A percentile compares a stretch with the other conserved stretches of the same genome.
These are phyloP conservation scores for Hypoxylon rubiginosum DNA, from an alignment of 2,329 filamentous ascomycete genomes.

Conservation along the genomic window DNA sequence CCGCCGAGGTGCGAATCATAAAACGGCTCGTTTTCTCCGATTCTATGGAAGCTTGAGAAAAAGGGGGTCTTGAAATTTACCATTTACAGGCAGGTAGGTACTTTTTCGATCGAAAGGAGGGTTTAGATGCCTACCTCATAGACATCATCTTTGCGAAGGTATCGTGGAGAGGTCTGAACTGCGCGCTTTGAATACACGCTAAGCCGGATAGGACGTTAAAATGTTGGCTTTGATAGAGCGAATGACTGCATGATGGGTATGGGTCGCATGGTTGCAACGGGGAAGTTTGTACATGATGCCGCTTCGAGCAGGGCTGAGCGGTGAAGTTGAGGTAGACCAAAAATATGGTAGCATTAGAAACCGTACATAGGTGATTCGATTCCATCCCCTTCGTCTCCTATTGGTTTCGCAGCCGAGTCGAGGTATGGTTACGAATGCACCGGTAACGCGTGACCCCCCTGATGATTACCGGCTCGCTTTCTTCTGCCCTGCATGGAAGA, in stretches of 20 bases:
- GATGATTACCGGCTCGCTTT: slow-evolving; percentile 5
- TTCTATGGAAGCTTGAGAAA: slow-evolving; percentile 34
- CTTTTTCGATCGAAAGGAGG: neutral
- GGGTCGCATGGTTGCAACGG: slow-evolving; percentile 2
- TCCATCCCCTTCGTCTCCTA: slow-evolving; percentile 21
- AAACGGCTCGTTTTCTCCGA: slow-evolving; percentile 46
- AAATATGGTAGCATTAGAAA: slow-evolving; percentile 19
- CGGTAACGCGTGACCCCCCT: slow-evolving; percentile 15
- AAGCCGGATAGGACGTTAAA: slow-evolving; percentile 8
- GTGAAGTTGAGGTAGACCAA: slow-evolving; percentile 23
- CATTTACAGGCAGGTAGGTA: neutral
- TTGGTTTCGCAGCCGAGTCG: slow-evolving; percentile 21
- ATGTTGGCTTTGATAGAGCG: slow-evolving; percentile 2
- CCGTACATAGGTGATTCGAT: slow-evolving; percentile 23
- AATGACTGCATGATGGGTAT: neutral
- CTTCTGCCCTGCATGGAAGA: slow-evolving; percentile 24
- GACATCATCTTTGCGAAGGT: neutral
- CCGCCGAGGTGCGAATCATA: slow-evolving; percentile 47
- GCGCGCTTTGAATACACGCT: slow-evolving; percentile 1
- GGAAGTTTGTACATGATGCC: slow-evolving; percentile 13
- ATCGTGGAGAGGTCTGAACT: neutral
- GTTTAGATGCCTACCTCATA: no score
- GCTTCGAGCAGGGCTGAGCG: slow-evolving; percentile 13
- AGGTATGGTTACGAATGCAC: slow-evolving; percentile 32
- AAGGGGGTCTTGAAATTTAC: neutral